These are phyloP conservation scores for Gastrolobium villosum DNA, from an alignment of 306 rosid genomes.

Conservation along the genomic window DNA sequence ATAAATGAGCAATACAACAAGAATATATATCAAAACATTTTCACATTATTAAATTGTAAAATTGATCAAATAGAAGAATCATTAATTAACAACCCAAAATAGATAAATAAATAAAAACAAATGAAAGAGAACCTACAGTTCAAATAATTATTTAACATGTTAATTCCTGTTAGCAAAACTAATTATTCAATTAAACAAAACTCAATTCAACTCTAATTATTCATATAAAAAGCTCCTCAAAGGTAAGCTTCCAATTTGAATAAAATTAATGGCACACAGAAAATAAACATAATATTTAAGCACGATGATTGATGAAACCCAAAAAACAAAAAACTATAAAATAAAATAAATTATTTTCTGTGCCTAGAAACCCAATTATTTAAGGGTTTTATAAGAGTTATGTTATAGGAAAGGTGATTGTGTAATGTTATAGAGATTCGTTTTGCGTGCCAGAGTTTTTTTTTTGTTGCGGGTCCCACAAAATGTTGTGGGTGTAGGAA, in stretches of 20 bases:
- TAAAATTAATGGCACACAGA: neutral
- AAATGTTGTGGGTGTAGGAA: too few species aligned
- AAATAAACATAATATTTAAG: neutral
- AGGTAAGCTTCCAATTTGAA: neutral
- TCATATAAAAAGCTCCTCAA: neutral
- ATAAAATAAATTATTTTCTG: too few species aligned
- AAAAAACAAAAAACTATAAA: neutral
- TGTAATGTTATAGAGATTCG: too few species aligned
- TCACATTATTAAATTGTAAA: neutral
- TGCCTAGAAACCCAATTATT: constrained; percentile 8
- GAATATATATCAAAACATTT: constrained; percentile 1
- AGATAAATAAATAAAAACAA: neutral
- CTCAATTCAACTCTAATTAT: constrained; percentile 15
- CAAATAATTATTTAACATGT: neutral
- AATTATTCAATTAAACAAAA: constrained; percentile 21
- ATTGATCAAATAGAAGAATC: constrained; percentile 6
- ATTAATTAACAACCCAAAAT: neutral
- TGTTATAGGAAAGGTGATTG: too few species aligned
- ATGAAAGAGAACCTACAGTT: neutral
- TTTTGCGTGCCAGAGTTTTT: too few species aligned
- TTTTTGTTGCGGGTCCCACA: too few species aligned
- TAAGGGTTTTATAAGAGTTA: too few species aligned
- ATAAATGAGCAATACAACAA: neutral
- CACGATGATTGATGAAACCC: constrained; percentile 19
- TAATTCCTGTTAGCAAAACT: constrained; percentile 11